Evolutionary conservation across 2,329 filamentous ascomycete species (phyloP).

Genomic region (Pseudogymnoascus sp.): DNA sequence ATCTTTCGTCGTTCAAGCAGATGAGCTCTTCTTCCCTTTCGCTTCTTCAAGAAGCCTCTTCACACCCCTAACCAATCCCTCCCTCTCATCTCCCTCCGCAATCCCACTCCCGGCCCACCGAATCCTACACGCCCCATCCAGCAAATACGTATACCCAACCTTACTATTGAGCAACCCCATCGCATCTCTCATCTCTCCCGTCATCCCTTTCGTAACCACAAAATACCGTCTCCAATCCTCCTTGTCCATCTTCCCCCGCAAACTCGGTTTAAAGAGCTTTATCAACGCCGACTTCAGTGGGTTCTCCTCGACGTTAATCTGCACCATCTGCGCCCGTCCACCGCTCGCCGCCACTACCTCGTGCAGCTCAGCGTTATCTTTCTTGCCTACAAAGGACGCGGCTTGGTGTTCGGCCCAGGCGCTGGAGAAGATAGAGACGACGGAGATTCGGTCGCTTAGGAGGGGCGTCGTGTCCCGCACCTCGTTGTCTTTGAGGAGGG

Average conservation of each 20-base stretch:
- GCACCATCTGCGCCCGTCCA: constrained; percentile 63
- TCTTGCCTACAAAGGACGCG: constrained; percentile 57
- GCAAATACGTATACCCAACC: constrained; percentile 76
- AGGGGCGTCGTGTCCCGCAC: constrained; percentile 65
- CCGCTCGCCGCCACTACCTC: constrained; percentile 46
- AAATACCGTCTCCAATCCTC: constrained; percentile 54
- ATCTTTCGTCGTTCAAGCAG: constrained; percentile 10
- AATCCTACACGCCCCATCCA: constrained; percentile 82
- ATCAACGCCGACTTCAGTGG: constrained; percentile 54
- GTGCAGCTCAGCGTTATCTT: constrained; percentile 62
- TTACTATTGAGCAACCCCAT: constrained; percentile 76
- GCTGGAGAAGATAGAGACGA: constrained; percentile 76
- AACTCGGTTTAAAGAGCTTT: constrained; percentile 44
- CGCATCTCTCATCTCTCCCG: constrained; percentile 52
- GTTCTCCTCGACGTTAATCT: constrained; percentile 85
- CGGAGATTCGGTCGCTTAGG: constrained; percentile 62
- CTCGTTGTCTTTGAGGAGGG: constrained; percentile 51
- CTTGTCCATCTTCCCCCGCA: constrained; percentile 42
- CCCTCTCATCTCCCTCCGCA: constrained; percentile 56
- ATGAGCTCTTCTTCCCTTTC: constrained; percentile 27
- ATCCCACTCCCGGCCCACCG: constrained; percentile 84
- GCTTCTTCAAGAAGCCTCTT: constrained; percentile 52
- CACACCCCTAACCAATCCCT: constrained; percentile 57
- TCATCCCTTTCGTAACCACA: constrained; percentile 48
- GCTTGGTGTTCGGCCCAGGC: constrained; percentile 80